Percentiles rank a stretch among this genome's conserved stretches.
phyloP scores from a whole-genome alignment of 139 green algal genomes.

The Chlorella sp. region DNA sequence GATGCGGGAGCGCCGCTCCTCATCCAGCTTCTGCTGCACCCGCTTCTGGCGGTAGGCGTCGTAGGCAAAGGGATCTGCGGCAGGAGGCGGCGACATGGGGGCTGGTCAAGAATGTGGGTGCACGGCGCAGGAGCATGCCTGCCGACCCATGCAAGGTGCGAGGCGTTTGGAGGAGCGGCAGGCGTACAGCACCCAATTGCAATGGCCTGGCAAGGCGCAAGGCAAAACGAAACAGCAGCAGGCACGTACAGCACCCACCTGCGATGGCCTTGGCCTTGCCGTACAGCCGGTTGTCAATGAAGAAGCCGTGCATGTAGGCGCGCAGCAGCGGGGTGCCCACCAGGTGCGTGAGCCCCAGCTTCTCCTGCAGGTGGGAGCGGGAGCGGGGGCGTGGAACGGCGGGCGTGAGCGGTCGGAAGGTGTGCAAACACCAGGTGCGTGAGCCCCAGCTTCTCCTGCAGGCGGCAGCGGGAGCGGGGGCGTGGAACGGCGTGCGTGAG shows the following conservation, averaged over 20 bases:
- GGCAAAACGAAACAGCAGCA: no score
- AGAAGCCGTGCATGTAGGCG: slow-evolving; percentile 99
- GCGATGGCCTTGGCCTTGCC: no score
- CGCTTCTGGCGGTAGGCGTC: slow-evolving; percentile 87
- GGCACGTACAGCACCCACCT: slow-evolving; percentile 13
- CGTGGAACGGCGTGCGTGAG: background rate
- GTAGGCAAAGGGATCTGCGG: slow-evolving; percentile 88
- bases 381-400: background rate
- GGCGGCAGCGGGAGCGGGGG: background rate
- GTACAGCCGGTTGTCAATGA: slow-evolving; percentile 94
- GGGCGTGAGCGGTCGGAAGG: background rate
- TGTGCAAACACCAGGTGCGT: slow-evolving; percentile 67
- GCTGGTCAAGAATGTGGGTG: no score
- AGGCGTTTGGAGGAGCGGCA: no score
- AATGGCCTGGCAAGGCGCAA: no score
- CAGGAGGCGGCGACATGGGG: no score
- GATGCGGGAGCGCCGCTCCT: slow-evolving; percentile 87
- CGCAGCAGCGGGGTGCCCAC: slow-evolving; percentile 91
- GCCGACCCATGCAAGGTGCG: no score
- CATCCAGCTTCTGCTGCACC: slow-evolving; percentile 87
- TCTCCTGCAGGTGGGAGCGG: slow-evolving; percentile 45
- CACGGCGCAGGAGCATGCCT: no score
- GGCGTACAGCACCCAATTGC: no score
- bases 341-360: slow-evolving; percentile 89
- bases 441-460: slow-evolving; percentile 81